These are phyloP conservation scores for Populus nigra DNA, from an alignment of 345 rosid genomes.

Conservation along the genomic window DNA sequence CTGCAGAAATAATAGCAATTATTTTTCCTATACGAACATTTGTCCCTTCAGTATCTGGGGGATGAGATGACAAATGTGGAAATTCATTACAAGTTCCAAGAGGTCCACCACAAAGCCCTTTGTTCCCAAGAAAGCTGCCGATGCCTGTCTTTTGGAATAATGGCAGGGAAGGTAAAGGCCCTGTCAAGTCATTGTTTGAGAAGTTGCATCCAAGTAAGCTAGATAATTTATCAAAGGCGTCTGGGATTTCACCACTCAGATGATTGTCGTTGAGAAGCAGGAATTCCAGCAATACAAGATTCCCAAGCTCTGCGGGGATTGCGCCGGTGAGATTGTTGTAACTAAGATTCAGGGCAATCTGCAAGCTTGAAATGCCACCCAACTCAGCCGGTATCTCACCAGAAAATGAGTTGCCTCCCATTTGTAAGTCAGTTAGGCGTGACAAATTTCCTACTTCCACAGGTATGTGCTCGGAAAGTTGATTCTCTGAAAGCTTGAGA, in stretches of 20 bases:
- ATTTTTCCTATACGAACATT: slow-evolving; percentile 45
- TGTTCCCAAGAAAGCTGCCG: slow-evolving; percentile 57
- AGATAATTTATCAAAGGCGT: slow-evolving; percentile 54
- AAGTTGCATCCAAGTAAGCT: slow-evolving; percentile 84
- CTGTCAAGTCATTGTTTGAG: slow-evolving; percentile 66
- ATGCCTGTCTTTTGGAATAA: slow-evolving; percentile 44
- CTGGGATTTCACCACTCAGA: slow-evolving; percentile 70
- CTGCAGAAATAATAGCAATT: slow-evolving; percentile 63
- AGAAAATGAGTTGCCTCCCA: slow-evolving; percentile 74
- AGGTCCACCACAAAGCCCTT: slow-evolving; percentile 72
- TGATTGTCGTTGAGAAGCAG: slow-evolving; percentile 77
- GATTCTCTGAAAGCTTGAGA: slow-evolving; percentile 74
- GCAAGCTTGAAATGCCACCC: slow-evolving; percentile 65
- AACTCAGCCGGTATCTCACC: slow-evolving; percentile 62
- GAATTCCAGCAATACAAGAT: slow-evolving; percentile 55
- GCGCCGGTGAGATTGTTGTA: slow-evolving; percentile 68
- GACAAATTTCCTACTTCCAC: slow-evolving; percentile 53
- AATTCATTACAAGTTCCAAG: slow-evolving; percentile 48
- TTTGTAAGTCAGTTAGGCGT: slow-evolving; percentile 71
- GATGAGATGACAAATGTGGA: slow-evolving; percentile 33
- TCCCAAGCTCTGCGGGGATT: slow-evolving; percentile 72
- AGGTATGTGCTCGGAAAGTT: slow-evolving; percentile 56
- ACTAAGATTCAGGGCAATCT: slow-evolving; percentile 84
- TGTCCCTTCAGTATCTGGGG: slow-evolving; percentile 15
- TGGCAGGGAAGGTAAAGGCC: slow-evolving; percentile 58